Conservation (phyloP, 2,329 filamentous ascomycete species). For the Cucurbitaria berberidis region DNA sequence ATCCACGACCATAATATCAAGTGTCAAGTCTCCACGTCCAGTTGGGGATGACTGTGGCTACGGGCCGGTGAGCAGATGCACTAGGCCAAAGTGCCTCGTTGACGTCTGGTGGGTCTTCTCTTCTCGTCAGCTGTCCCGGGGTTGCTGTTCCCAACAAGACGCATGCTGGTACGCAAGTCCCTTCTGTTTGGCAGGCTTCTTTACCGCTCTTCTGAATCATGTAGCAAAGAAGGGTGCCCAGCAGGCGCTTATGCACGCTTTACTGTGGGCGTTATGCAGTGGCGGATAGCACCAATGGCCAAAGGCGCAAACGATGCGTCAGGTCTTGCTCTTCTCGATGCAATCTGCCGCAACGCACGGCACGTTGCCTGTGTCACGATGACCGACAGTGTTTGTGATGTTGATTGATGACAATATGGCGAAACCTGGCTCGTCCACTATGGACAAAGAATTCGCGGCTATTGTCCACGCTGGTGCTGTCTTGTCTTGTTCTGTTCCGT, state of each 20-base stretch:
- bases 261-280: constrained; percentile 39
- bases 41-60: constrained; percentile 21
- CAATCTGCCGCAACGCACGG: constrained; percentile 25
- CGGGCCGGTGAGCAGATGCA: constrained; percentile 20
- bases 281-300: constrained; percentile 37
- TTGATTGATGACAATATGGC: constrained; percentile 25
- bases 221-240: constrained; percentile 28
- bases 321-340: constrained; percentile 16
- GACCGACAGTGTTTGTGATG: constrained; percentile 17
- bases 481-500: constrained; percentile 19
- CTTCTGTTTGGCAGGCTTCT: constrained; percentile 33
- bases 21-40: too few species aligned
- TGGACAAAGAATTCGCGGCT: constrained; percentile 23
- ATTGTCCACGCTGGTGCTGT: constrained; percentile 17
- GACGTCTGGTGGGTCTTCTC: constrained; percentile 15
- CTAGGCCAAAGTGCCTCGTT: constrained; percentile 9
- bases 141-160: constrained; percentile 39
- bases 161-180: constrained; percentile 31
- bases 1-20: too few species aligned
- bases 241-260: constrained; percentile 47
- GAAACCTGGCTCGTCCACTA: constrained; percentile 16
- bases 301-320: constrained; percentile 21
- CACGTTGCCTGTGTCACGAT: constrained; percentile 30
- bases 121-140: constrained; percentile 26
- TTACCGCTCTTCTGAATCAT: constrained; percentile 51